phyloP scores from a whole-genome alignment of 106 monocot species.

The Ottelia alismoides region DNA sequence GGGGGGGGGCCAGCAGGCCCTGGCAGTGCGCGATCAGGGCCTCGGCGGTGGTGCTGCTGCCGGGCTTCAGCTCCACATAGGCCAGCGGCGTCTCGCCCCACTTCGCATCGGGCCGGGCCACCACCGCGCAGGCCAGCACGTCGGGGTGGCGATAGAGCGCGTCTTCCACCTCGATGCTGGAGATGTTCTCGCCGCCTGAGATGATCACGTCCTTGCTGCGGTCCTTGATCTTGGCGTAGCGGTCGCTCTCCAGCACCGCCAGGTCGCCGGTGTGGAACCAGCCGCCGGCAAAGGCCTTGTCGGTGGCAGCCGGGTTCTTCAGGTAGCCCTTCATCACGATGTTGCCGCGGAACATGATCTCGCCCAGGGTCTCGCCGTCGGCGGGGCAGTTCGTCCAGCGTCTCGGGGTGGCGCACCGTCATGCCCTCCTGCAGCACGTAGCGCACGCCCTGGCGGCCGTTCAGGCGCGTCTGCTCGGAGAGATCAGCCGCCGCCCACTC shows the following conservation, averaged over 20 bases:
- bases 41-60: neutral
- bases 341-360: constrained; percentile 72
- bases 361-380: constrained; percentile 60
- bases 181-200: constrained; percentile 92
- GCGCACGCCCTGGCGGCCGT: constrained; percentile 59
- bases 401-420: constrained; percentile 29
- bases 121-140: constrained; percentile 58
- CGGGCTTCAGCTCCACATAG: constrained; percentile 28
- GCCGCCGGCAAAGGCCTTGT: constrained; percentile 33
- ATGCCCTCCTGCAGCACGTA: constrained; percentile 41
- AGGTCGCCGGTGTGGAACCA: constrained; percentile 86
- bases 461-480: constrained; percentile 21
- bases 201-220: constrained; percentile 85
- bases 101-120: constrained; percentile 60
- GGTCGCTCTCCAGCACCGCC: constrained; percentile 62
- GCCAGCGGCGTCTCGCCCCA: constrained; percentile 91
- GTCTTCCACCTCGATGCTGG: constrained; percentile 80
- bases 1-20: constrained; percentile 31
- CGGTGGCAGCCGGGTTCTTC: constrained; percentile 38
- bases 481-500: constrained; percentile 32
- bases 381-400: constrained; percentile 35
- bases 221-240: constrained; percentile 78
- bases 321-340: constrained; percentile 87
- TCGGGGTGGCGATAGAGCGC: constrained; percentile 41
- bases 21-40: constrained; percentile 39